Evolutionary conservation across 192 early-diverging fungal genomes (phyloP).

Genomic region (Spizellomyces sp.): DNA sequence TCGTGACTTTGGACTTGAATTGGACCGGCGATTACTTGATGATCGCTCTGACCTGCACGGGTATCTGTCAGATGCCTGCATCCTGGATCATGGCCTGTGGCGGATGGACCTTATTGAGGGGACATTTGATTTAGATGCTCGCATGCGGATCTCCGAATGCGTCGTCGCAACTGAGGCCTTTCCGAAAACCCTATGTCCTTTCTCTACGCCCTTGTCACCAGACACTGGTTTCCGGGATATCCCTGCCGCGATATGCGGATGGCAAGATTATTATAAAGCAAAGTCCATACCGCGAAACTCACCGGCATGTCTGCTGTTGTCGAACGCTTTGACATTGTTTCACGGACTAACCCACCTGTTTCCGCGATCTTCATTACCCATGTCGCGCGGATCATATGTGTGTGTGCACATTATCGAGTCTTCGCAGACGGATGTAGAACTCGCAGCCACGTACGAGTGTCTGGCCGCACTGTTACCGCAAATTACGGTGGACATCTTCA

Average conservation of each 20-base stretch:
- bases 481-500: constrained; percentile 11
- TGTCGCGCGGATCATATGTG: background rate
- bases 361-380: background rate
- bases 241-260: background rate
- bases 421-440: constrained; percentile 10
- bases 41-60: background rate
- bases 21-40: background rate
- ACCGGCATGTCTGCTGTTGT: background rate
- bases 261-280: constrained; percentile 5
- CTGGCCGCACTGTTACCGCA: background rate
- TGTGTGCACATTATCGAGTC: constrained; percentile 7
- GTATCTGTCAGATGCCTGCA: background rate
- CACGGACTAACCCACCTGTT: constrained; percentile 4
- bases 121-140: background rate
- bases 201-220: background rate
- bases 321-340: constrained; percentile 8
- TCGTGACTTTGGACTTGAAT: background rate
- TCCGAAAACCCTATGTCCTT: background rate
- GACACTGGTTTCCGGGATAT: background rate
- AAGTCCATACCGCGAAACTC: background rate
- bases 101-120: background rate
- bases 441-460: background rate
- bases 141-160: background rate
- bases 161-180: background rate
- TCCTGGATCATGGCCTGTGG: background rate